Conservation (phyloP, 768 basidiomycete species). For the Calocera cornea region DNA sequence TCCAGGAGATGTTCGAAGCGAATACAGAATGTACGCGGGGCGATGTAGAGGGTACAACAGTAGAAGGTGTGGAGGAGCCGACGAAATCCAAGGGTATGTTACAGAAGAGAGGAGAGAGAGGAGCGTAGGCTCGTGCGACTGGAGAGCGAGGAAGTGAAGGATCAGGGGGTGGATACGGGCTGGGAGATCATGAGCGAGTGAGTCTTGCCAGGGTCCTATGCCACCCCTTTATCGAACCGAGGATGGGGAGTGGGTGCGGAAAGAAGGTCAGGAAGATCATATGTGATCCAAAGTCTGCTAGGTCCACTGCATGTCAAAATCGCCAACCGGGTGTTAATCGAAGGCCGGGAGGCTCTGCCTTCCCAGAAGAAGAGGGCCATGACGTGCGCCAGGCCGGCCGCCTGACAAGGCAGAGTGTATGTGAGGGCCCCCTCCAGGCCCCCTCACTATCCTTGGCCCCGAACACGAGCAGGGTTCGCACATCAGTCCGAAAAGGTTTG, state of each 20-base stretch:
- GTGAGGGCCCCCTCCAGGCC: neutral
- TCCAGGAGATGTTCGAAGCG: neutral
- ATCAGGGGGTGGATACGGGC: conserved; percentile 34
- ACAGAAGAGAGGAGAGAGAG: neutral
- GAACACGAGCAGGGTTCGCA: neutral
- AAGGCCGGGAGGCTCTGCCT: neutral
- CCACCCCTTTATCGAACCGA: too few relatives aligned
- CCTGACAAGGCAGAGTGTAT: neutral
- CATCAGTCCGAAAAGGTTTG: conserved; percentile 2
- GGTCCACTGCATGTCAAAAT: conserved; percentile 3
- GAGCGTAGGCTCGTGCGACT: neutral
- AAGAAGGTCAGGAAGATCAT: neutral
- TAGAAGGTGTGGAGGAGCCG: neutral
- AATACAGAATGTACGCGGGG: neutral
- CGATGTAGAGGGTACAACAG: neutral
- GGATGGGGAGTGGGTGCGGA: neutral
- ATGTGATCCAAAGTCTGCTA: neutral
- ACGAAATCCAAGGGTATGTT: neutral
- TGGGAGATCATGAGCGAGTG: conserved; percentile 43
- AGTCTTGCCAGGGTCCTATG: too few relatives aligned
- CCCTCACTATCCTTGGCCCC: neutral
- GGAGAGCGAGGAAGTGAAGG: conserved; percentile 17
- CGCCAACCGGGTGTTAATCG: conserved; percentile 1
- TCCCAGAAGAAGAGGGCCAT: neutral
- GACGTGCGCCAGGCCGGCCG: neutral